Evolutionary conservation across 805 yeast species (phyloP), one percentile per base, ranked within the genome.

Genomic region (Kluyveromyces lactis): DNA sequence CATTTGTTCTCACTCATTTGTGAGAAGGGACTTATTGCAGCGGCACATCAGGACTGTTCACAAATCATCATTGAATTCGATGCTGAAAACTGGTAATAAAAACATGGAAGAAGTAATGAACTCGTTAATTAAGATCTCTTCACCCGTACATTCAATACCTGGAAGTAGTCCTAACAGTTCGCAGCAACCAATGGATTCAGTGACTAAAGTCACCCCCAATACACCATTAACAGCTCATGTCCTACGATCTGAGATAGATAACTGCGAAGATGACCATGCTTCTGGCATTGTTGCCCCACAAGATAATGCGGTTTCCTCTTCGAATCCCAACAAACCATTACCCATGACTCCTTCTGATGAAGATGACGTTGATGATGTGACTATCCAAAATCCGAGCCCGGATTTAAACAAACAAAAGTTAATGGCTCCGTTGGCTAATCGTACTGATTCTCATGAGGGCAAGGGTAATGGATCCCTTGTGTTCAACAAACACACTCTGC

Each of bases 31-130:
- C 53, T 63, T 84, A 33, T 64, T 85, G 13, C 85, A 83, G 50
- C 65, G 95, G 28, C 95, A 84, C 57, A 73, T 81, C 43, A 63
- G 90, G 33, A 85, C 94, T 0, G 92, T 84, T 11, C 95, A 84
- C 58, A 69, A 58, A 5, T 46, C 46, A 21, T 28, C 61, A 18
- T 48, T 63, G 36, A 15, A 6, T 12, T 16, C 37, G 15, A 30
- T 30, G 33, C 18, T 34, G 30, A n/a, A 24, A 6, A 16, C 11
- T 12, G 17, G 19, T 9, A 24, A 16, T 13, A 15, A 15, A 6
- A 26, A 15, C 15, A 21, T 26, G 15, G 37, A 34, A 21, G 17
- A 18, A 4, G 37, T 34, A 5, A 24, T 34, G 21, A 34, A 26
- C 37, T 34, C 37, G 18, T 18, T 34, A 13, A 34, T 34, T 11